Evolutionary conservation across 305 asterid genomes (phyloP), one percentile per base, ranked within the genome.

Genomic region (Fraxinus xanthoxyloides): DNA sequence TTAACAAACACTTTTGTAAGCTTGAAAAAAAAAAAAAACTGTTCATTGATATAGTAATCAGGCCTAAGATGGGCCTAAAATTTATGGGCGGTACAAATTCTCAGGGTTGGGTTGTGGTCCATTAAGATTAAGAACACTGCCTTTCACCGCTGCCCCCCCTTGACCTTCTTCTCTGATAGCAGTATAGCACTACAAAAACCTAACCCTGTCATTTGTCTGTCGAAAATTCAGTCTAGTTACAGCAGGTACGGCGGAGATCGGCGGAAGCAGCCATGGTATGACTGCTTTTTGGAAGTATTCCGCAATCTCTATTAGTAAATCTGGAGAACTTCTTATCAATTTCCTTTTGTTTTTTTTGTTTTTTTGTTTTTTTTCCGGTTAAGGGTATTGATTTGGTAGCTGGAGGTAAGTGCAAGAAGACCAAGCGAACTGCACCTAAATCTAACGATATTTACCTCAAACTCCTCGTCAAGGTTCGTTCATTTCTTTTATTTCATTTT

Each of bases 371-470:
- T 5, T 70, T 15, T 17, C 3, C 3, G 59, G 4, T 48, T 13
- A 17, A 86, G 89, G 89, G 89, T 76, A 86, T 86, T 17, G 89
- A 84, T 86, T 51, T 86, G 87, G 75, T 76, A 13, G 89, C 89
- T 4, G 89, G 89, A 17, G 89, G 89, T 48, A 86, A 86, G 54
- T 48, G 75, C 67, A 90, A 85, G 89, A 83, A 65, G 79, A 79
- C 86, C 10, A 81, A 78, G 78, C 79, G 89, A 26, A 86, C 85
- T 1, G 84, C 89, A 6, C 85, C 89, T 65, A 86, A 86, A 70
- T 86, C 89, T 67, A 84, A 93, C 74, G 96, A 92, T 86, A 86
- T 90, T 59, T 93, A 93, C 87, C 90, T 93, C 82, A 92, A 89
- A 26, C 94, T 92, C 36, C 92, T 90, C 69, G 96, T 93, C 65